Percentiles rank a stretch among this genome's conserved stretches.
These are phyloP conservation scores for Rubia peregrina DNA, from an alignment of 305 asterid species.

Conservation along the genomic window DNA sequence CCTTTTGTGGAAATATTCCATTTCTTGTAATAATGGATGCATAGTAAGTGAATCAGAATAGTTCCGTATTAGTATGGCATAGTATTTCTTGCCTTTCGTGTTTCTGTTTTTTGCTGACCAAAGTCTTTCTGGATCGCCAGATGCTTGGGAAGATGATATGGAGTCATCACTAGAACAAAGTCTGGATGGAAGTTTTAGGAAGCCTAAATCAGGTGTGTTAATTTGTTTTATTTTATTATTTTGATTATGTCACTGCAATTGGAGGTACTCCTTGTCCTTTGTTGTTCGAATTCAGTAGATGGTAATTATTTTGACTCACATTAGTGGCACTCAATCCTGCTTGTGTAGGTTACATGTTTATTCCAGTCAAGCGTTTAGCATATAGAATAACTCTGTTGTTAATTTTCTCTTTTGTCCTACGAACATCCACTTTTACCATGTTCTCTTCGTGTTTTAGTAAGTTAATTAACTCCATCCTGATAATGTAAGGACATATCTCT, in stretches of 20 bases:
- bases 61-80: not conserved
- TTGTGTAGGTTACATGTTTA: not conserved
- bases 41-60: not conserved
- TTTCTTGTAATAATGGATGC: too few species aligned
- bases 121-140: conserved; percentile 20
- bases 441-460: not conserved
- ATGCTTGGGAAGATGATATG: conserved; percentile 38
- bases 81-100: not conserved
- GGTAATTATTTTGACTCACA: not conserved
- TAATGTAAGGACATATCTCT: not conserved
- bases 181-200: conserved; percentile 58
- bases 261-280: not conserved
- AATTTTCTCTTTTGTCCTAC: not conserved
- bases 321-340: not conserved
- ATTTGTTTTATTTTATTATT: not conserved
- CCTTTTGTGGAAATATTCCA: too few species aligned
- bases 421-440: not conserved
- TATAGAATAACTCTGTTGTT: not conserved
- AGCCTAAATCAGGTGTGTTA: conserved; percentile 47
- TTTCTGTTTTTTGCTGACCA: not conserved
- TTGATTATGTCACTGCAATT: not conserved
- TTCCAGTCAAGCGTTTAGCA: not conserved
- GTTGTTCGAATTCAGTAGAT: not conserved
- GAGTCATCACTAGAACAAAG: conserved; percentile 58
- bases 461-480: not conserved